Evolutionary conservation across 495 filamentous ascomycete species (phyloP).

Genomic region (Daldinia vernicosa): DNA sequence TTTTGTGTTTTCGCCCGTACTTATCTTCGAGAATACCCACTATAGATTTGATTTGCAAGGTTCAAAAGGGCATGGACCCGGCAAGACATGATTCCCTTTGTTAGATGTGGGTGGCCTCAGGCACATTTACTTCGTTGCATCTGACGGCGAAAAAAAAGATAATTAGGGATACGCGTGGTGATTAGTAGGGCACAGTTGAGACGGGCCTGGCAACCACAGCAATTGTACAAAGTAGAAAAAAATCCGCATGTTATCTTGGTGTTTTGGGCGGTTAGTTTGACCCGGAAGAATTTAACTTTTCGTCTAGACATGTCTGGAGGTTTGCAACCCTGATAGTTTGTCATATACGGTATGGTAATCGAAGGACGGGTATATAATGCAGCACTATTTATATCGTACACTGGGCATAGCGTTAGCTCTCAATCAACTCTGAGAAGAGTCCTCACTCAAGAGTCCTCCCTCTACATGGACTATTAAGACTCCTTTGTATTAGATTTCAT

Average conservation of each 20-base stretch:
- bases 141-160: constrained; percentile 27
- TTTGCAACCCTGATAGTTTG: constrained; percentile 36
- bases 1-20: constrained; percentile 42
- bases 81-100: constrained; percentile 48
- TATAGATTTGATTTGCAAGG: constrained; percentile 50
- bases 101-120: constrained; percentile 35
- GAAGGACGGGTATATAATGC: constrained; percentile 31
- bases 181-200: constrained; percentile 17
- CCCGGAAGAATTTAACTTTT: constrained; percentile 21
- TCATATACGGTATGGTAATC: constrained; percentile 35
- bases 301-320: constrained; percentile 34
- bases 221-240: constrained; percentile 41
- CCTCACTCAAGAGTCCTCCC: neutral
- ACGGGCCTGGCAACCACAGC: constrained; percentile 13
- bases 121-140: constrained; percentile 25
- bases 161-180: constrained; percentile 16
- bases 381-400: constrained; percentile 31
- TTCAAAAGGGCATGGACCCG: constrained; percentile 41
- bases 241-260: constrained; percentile 34
- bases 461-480: neutral
- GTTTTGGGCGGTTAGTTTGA: constrained; percentile 23
- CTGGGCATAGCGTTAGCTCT: neutral
- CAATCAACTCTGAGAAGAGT: constrained; percentile 6
- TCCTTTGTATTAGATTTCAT: neutral
- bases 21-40: constrained; percentile 54